phyloP scores from a whole-genome alignment of 192 early-diverging fungal species.

The Coemansia sp. region DNA sequence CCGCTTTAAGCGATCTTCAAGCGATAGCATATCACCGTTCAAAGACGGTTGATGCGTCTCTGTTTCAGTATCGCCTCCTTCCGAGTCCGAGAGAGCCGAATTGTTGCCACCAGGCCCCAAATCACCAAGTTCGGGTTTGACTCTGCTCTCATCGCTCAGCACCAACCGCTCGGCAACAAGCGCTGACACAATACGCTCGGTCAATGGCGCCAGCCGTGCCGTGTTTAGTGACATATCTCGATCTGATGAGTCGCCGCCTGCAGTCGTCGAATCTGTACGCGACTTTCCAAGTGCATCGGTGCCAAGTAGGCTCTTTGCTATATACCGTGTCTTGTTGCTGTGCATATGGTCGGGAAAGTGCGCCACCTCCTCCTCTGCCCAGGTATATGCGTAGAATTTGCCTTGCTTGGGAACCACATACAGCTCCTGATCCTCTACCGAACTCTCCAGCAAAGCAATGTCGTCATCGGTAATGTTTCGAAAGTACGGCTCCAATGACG shows the following conservation, averaged over 20 bases:
- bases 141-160: slow-evolving; percentile 8
- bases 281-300: slow-evolving; percentile 11
- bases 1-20: slow-evolving; percentile 79
- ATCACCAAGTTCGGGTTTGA: not conserved
- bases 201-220: slow-evolving; percentile 65
- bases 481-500: slow-evolving; percentile 81
- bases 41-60: slow-evolving; percentile 18
- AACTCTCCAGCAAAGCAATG: slow-evolving; percentile 60
- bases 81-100: slow-evolving; percentile 15
- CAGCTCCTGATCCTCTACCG: slow-evolving; percentile 61
- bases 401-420: slow-evolving; percentile 83
- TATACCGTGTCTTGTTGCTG: slow-evolving; percentile 35
- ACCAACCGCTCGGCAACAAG: slow-evolving; percentile 67
- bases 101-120: not conserved
- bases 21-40: slow-evolving; percentile 57
- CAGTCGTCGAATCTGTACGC: not conserved
- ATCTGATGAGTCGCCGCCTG: slow-evolving; percentile 34
- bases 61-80: slow-evolving; percentile 10
- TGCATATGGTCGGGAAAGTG: slow-evolving; percentile 53
- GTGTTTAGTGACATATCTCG: slow-evolving; percentile 60
- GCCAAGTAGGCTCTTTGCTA: slow-evolving; percentile 19
- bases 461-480: slow-evolving; percentile 78
- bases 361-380: slow-evolving; percentile 67
- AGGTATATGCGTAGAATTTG: slow-evolving; percentile 64
- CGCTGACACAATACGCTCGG: slow-evolving; percentile 72